phyloP scores from a whole-genome alignment of 1,284 basidiomycete species.

The Fomes fomentarius region DNA sequence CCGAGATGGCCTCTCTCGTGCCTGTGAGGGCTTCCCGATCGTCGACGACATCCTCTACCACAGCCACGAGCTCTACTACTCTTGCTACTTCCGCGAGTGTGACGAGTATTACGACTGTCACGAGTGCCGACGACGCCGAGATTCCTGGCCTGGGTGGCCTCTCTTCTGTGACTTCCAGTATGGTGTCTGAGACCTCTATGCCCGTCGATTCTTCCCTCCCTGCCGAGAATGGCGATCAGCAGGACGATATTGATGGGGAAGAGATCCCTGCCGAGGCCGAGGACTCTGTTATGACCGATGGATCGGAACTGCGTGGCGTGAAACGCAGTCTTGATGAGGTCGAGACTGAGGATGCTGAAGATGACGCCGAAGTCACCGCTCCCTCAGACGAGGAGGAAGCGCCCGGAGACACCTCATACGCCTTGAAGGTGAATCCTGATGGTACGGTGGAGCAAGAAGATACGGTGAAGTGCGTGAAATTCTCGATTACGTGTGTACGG shows the following conservation, averaged over 20 bases:
- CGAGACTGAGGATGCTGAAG: conserved; percentile 36
- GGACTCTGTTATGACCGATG: conserved; percentile 18
- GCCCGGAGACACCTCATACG: conserved; percentile 44
- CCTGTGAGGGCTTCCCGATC: conserved; percentile 57
- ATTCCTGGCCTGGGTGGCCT: conserved; percentile 37
- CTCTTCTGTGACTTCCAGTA: conserved; percentile 12
- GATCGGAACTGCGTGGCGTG: conserved; percentile 42
- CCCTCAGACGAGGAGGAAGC: conserved; percentile 54
- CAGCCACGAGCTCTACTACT: conserved; percentile 27
- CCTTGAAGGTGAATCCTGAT: conserved; percentile 81
- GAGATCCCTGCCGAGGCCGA: conserved; percentile 20
- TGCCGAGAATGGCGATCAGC: conserved; percentile 11
- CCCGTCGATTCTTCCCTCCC: conserved; percentile 11
- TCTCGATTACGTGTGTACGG: conserved; percentile 2
- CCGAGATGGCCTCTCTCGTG: conserved; percentile 77
- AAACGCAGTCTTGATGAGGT: conserved; percentile 74
- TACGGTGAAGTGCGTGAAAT: conserved; percentile 77
- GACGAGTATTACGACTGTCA: conserved; percentile 8
- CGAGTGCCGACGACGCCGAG: conserved; percentile 25
- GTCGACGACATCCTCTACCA: conserved; percentile 34
- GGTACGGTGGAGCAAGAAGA: conserved; percentile 93
- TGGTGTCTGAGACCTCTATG: conserved; percentile 9
- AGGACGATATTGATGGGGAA: conserved; percentile 28
- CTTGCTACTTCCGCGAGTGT: conserved; percentile 20
- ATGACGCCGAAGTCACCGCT: conserved; percentile 43